phyloP scores from a whole-genome alignment of 257 asterid species.

The Gentiana macrophylla region DNA sequence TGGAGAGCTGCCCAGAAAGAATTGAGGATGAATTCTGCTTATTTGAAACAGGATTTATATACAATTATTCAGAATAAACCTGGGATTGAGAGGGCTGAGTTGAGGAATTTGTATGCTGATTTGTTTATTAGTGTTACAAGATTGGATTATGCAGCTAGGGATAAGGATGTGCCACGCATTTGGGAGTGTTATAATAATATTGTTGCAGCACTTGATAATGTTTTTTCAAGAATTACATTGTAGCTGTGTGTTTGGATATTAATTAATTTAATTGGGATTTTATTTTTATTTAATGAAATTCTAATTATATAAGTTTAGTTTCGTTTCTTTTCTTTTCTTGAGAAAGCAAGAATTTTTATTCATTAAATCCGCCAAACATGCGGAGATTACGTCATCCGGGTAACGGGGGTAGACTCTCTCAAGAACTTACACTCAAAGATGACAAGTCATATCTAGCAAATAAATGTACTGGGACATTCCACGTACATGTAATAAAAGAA shows the following conservation, averaged over 20 bases:
- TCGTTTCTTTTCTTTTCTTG: neutral
- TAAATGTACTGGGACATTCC: no score
- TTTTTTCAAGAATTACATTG: slow-evolving; percentile 27
- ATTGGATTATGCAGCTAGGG: slow-evolving; percentile 73
- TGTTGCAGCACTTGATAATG: slow-evolving; percentile 30
- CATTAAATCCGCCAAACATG: no score
- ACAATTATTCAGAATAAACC: slow-evolving; percentile 55
- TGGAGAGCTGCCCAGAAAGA: slow-evolving; percentile 57
- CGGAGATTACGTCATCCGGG: no score
- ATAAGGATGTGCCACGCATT: slow-evolving; percentile 32
- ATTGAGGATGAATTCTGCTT: slow-evolving; percentile 40
- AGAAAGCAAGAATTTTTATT: no score
- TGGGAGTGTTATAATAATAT: slow-evolving; percentile 33
- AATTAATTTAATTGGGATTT: no score
- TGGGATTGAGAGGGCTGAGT: slow-evolving; percentile 34
- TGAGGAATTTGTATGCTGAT: slow-evolving; percentile 40
- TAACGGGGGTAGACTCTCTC: no score
- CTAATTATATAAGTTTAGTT: neutral
- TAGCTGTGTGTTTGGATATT: no score
- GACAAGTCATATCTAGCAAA: no score
- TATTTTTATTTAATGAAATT: neutral
- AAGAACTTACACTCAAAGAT: no score
- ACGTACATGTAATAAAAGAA: no score
- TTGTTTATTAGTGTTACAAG: slow-evolving; percentile 45
- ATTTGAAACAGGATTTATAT: slow-evolving; percentile 55